phyloP scores from a whole-genome alignment of 257 asterid genomes.

The Petunia axillaris region DNA sequence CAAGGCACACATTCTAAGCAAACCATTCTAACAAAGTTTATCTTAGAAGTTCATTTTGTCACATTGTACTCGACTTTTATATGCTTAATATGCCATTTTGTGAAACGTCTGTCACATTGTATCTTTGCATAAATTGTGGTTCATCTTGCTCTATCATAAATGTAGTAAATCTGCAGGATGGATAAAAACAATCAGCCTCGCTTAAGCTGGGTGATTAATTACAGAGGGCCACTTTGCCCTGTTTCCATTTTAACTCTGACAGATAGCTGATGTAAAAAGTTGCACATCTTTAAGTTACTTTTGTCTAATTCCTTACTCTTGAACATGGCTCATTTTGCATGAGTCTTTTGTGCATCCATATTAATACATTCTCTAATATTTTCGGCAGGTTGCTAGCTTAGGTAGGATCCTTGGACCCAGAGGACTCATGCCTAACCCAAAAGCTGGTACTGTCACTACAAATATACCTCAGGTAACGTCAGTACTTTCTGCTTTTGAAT shows the following conservation, averaged over 20 bases:
- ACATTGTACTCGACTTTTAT: not conserved
- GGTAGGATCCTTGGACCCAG: conserved; percentile 95
- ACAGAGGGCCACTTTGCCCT: not conserved
- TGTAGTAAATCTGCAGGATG: conserved; percentile 17
- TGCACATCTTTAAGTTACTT: not conserved
- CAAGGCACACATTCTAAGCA: not conserved
- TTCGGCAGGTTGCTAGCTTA: conserved; percentile 79
- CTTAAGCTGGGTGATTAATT: not conserved
- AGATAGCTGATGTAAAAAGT: not conserved
- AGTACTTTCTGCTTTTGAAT: conserved; percentile 17
- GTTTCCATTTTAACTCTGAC: not conserved
- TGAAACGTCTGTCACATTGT: not conserved
- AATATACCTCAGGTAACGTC: conserved; percentile 89
- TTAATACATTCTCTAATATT: conserved; percentile 23
- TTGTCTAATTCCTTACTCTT: not conserved
- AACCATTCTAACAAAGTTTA: conserved; percentile 12
- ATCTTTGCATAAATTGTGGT: not conserved
- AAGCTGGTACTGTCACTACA: conserved; percentile 96
- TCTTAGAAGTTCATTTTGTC: not conserved
- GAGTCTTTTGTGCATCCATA: not conserved
- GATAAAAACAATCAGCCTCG: not conserved
- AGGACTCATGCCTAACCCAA: conserved; percentile 98
- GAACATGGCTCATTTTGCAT: not conserved
- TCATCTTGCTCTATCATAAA: conserved; percentile 11
- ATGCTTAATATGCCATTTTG: not conserved